A percentile compares a stretch with the other conserved stretches of the same genome.
Evolutionary conservation across 106 monocot species (phyloP).

Genomic region (Dendrobium huoshanense): DNA sequence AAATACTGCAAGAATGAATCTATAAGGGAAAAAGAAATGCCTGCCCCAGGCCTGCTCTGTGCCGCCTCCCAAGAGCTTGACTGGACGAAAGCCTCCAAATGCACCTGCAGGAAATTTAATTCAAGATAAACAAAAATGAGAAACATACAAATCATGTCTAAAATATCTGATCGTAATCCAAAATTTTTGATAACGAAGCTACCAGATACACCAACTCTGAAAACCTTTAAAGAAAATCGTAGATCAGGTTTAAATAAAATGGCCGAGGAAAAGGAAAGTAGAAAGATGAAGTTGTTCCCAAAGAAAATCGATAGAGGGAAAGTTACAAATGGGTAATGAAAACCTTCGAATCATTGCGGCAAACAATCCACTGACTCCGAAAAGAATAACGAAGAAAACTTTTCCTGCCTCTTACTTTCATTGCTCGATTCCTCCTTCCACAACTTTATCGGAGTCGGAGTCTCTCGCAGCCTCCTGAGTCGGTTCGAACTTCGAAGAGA

Average conservation of each 20-base stretch:
- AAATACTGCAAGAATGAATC: background rate
- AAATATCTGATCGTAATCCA: background rate
- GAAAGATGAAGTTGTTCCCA: background rate
- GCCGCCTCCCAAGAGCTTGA: conserved; percentile 17
- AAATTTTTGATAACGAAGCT: background rate
- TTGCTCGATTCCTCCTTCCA: background rate
- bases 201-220: background rate
- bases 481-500: background rate
- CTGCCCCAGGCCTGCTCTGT: conserved; percentile 17
- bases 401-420: background rate
- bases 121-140: background rate
- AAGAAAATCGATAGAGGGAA: background rate
- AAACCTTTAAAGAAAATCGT: background rate
- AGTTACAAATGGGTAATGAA: background rate
- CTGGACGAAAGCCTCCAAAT: conserved; percentile 25
- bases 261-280: background rate
- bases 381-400: background rate
- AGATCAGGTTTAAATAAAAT: background rate
- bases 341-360: conserved; percentile 16
- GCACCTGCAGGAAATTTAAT: conserved; percentile 25
- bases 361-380: background rate
- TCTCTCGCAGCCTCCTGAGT: background rate
- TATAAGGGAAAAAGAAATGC: conserved; percentile 8
- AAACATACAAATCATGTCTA: background rate
- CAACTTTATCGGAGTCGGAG: background rate